Evolutionary conservation across 345 rosid species (phyloP), one percentile per base, ranked within the genome.

Genomic region (Acer saccharum): DNA sequence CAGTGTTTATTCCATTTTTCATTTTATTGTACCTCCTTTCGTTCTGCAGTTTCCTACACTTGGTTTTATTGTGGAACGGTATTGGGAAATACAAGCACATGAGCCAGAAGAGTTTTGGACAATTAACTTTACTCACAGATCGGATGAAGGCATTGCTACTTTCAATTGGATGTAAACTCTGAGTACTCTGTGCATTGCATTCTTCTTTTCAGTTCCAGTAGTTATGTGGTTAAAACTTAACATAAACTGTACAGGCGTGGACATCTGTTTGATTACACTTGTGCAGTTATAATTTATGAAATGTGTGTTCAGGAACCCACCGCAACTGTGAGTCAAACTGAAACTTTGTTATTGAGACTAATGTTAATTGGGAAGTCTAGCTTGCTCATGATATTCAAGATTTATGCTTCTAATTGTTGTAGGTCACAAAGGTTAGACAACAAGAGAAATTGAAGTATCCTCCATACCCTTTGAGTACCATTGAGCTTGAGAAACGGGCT

Each of bases 71-170:
- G 99, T 96, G 67, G 98, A 92, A 79, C 90, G 98, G 29, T 91
- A 89, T 71, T 96, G 99, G 99, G 99, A 96, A 83, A 85, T 94
- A 77, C 92, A 94, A 81, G 86, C 99, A 80, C 99, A 96, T 84
- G 93, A 91, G 83, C 92, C 97, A n/a, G 98, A 96, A 83, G 97
- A 94, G 71, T 96, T 90, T 80, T 96, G 98, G 99, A 87, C 89
- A 27, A 86, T 94, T 58, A 92, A 96, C 85, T 94, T 98, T 79
- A 84, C 97, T 83, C 96, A 94, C 78, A 88, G 78, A 86, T 90
- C 90, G 48, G 93, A 88, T 77, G 97, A 92, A 84, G 92, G 97
- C 63, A 72, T 81, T 71, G 92, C 95, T 68, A 87, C 94, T 60
- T 96, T 96, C 81, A 89, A 57, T 84, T 94, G 98, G 98, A 88